Percentiles rank a stretch among this genome's conserved stretches.
phyloP scores from a whole-genome alignment of 176 grass and related monocot species.

The Rhynchospora breviuscula region DNA sequence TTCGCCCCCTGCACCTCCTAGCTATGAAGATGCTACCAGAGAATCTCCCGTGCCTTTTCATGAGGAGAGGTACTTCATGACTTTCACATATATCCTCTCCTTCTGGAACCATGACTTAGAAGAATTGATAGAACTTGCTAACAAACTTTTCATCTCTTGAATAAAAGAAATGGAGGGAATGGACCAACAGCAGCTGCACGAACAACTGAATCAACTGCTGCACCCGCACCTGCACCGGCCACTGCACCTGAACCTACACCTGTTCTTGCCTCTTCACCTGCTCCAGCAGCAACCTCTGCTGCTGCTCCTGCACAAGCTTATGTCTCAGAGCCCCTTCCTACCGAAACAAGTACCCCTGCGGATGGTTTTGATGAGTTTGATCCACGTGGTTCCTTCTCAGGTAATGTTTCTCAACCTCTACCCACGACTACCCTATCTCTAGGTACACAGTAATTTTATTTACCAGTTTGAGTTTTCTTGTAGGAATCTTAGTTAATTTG shows the following conservation, averaged over 20 bases:
- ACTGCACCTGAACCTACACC: constrained; percentile 31
- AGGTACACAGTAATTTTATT: neutral
- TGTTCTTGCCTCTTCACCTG: constrained; percentile 20
- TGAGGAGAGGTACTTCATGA: constrained; percentile 41
- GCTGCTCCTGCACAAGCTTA: neutral
- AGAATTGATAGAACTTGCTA: constrained; percentile 8
- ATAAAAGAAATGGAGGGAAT: constrained; percentile 59
- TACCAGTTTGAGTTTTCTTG: neutral
- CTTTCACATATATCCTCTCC: neutral
- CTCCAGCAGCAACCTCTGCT: constrained; percentile 21
- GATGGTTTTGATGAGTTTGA: constrained; percentile 97
- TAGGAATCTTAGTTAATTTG: neutral
- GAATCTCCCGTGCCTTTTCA: constrained; percentile 45
- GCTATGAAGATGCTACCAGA: constrained; percentile 63
- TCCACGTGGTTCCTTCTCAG: constrained; percentile 72
- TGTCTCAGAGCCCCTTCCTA: no score
- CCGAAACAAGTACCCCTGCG: constrained; percentile 17
- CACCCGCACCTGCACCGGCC: constrained; percentile 25
- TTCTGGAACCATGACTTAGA: neutral
- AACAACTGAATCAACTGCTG: constrained; percentile 31
- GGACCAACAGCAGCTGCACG: constrained; percentile 25
- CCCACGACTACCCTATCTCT: neutral
- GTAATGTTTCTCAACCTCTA: constrained; percentile 34
- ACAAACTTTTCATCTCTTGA: constrained; percentile 10
- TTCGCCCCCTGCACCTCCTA: constrained; percentile 68